phyloP scores from a whole-genome alignment of 768 basidiomycete genomes.

The Hortiboletus flavorubellus region DNA sequence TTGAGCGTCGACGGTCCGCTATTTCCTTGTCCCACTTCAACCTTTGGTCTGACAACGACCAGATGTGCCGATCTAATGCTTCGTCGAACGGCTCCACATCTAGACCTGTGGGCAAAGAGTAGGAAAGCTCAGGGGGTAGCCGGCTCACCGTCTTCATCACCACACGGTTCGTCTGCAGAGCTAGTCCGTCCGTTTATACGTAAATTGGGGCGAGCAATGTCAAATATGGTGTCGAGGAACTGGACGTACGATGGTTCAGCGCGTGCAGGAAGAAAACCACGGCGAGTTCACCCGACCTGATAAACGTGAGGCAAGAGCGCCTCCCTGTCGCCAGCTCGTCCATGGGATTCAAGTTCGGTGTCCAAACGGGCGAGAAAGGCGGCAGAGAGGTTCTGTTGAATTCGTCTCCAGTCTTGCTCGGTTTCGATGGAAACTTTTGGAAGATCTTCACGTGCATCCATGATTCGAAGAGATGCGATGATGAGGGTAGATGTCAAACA shows the following conservation, averaged over 20 bases:
- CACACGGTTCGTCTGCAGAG: no score
- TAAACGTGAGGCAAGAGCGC: constrained; percentile 48
- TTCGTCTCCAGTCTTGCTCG: constrained; percentile 61
- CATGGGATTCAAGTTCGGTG: constrained; percentile 40
- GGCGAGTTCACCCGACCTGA: constrained; percentile 48
- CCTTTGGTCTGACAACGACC: constrained; percentile 72
- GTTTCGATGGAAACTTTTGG: constrained; percentile 58
- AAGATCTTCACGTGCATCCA: constrained; percentile 42
- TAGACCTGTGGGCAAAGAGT: constrained; percentile 22
- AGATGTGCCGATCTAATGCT: constrained; percentile 76
- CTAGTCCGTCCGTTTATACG: constrained; percentile 54
- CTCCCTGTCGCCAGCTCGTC: constrained; percentile 35
- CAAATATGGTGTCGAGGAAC: constrained; percentile 58
- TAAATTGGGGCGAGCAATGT: constrained; percentile 64
- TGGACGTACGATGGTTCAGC: constrained; percentile 21
- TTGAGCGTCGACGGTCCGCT: constrained; percentile 56
- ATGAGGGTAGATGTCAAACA: not conserved
- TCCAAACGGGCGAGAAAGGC: constrained; percentile 47
- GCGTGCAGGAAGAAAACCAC: not conserved
- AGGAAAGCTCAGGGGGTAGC: not conserved
- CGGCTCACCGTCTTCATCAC: no score
- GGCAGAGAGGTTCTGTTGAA: constrained; percentile 48
- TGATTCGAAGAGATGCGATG: not conserved
- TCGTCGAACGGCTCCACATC: constrained; percentile 85
- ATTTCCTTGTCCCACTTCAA: constrained; percentile 66